phyloP scores from a whole-genome alignment of 306 rosid species.

The Fagus sylvatica region DNA sequence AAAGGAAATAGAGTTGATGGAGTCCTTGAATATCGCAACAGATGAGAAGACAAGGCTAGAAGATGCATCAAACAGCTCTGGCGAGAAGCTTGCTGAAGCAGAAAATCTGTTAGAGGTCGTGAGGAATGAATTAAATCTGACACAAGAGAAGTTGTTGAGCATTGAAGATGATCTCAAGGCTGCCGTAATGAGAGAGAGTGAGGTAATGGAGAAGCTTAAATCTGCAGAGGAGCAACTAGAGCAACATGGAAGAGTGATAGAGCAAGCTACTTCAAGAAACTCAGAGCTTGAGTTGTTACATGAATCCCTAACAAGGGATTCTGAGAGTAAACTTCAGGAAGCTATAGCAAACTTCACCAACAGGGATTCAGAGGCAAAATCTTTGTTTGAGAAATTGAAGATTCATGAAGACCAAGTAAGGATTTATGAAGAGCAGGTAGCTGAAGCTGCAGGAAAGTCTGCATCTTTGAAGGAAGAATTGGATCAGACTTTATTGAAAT shows the following conservation, averaged over 20 bases:
- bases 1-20: constrained; percentile 63
- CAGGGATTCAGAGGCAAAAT: constrained; percentile 70
- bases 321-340: constrained; percentile 71
- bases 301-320: constrained; percentile 64
- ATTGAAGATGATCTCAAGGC: constrained; percentile 61
- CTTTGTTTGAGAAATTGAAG: constrained; percentile 65
- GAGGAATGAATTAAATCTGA: constrained; percentile 71
- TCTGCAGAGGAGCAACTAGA: constrained; percentile 64
- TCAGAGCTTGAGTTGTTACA: constrained; percentile 67
- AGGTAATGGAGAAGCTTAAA: constrained; percentile 57
- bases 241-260: constrained; percentile 51
- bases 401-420: constrained; percentile 55
- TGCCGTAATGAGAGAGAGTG: constrained; percentile 62
- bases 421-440: constrained; percentile 46
- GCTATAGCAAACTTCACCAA: constrained; percentile 48
- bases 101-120: constrained; percentile 68
- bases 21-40: constrained; percentile 47
- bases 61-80: constrained; percentile 50
- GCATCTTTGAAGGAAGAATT: constrained; percentile 51
- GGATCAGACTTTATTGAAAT: constrained; percentile 53
- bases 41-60: constrained; percentile 71
- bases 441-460: constrained; percentile 45
- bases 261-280: constrained; percentile 51
- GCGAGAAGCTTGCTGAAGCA: constrained; percentile 65
- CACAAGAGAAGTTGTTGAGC: constrained; percentile 64